Evolutionary conservation across 202 grass and related monocot species (phyloP).

Genomic region (Panicum virgatum): DNA sequence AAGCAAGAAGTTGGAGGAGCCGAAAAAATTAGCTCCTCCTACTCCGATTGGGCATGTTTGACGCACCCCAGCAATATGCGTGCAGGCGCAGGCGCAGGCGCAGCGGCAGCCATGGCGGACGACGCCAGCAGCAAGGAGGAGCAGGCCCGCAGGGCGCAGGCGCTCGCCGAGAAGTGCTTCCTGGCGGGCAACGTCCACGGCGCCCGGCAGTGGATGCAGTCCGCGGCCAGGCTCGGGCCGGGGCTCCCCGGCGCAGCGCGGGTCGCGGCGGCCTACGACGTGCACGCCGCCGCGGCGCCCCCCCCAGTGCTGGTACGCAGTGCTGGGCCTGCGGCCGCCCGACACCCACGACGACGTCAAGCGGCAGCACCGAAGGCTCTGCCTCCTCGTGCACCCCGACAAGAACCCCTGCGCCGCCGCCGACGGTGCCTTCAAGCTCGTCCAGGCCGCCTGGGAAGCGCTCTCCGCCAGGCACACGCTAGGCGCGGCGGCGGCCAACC

Average conservation of each 20-base stretch:
- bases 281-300: conserved; percentile 12
- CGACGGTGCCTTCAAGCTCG: conserved; percentile 14
- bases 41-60: no score
- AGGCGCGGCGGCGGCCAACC: neutral
- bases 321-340: neutral
- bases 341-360: no score
- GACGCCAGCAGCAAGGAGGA: neutral
- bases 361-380: conserved; percentile 24
- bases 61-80: neutral
- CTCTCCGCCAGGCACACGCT: neutral
- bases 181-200: neutral
- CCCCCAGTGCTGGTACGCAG: conserved; percentile 5
- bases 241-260: neutral
- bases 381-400: conserved; percentile 27
- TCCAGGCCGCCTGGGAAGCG: neutral
- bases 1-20: no score
- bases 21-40: no score
- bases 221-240: neutral
- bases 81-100: neutral
- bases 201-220: conserved; percentile 2
- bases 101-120: neutral
- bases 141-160: neutral
- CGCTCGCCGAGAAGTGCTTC: conserved; percentile 8
- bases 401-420: neutral
- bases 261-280: conserved; percentile 7